A percentile compares a stretch with the other conserved stretches of the same genome.
phyloP scores from a whole-genome alignment of 352 stramenopile genomes.

The Globisporangium cystogenes region DNA sequence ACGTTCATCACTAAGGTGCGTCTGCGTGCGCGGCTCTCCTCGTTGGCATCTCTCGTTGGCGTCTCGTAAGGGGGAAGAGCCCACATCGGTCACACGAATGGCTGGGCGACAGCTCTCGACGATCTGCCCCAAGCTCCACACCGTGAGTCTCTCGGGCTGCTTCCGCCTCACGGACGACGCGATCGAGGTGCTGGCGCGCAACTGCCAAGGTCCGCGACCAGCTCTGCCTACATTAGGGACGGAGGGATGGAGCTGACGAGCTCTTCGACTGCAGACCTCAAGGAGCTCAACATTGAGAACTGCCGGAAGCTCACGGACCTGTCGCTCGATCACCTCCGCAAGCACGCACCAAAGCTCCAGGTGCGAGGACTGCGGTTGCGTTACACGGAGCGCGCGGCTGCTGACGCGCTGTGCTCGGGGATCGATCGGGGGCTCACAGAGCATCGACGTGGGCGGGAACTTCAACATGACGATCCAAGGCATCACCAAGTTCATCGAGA shows the following conservation, averaged over 20 bases:
- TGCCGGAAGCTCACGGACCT: conserved; percentile 84
- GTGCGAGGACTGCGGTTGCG: conserved; percentile 13
- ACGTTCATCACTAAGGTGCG: conserved; percentile 61
- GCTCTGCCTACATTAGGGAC: too few relatives aligned
- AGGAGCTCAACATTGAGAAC: conserved; percentile 87
- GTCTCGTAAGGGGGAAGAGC: background rate
- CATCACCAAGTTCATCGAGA: conserved; percentile 87
- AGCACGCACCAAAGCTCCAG: conserved; percentile 76
- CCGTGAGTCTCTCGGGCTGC: conserved; percentile 83
- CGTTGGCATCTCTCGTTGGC: too few relatives aligned
- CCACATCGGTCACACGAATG: background rate
- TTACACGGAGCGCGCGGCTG: background rate
- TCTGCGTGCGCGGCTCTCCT: background rate
- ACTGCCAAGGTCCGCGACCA: conserved; percentile 62
- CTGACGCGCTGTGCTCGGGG: background rate
- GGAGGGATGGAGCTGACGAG: background rate
- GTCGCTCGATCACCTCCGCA: conserved; percentile 72
- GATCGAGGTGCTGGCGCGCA: conserved; percentile 72
- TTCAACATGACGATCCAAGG: conserved; percentile 88
- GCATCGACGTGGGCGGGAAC: conserved; percentile 81
- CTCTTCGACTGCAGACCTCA: conserved; percentile 46
- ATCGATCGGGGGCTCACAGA: conserved; percentile 25
- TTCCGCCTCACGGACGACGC: conserved; percentile 86
- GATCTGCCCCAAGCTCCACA: conserved; percentile 81
- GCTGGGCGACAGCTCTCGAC: conserved; percentile 39